These are phyloP conservation scores for Meripilus lineatus DNA, from an alignment of 1,284 basidiomycete species.

Conservation along the genomic window DNA sequence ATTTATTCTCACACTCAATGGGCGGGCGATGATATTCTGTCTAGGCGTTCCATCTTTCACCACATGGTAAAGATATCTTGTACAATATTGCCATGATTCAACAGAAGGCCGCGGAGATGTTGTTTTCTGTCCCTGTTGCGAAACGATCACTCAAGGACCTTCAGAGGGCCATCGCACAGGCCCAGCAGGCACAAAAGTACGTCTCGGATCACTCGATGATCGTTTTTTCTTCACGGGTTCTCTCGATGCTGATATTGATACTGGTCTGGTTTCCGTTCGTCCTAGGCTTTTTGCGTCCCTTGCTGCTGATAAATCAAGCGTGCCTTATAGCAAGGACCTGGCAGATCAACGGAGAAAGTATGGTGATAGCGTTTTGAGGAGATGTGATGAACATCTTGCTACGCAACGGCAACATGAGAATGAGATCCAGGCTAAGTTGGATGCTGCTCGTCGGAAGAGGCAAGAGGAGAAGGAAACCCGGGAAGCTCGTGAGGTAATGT, in stretches of 20 bases:
- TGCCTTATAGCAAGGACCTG: constrained; percentile 85
- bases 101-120: constrained; percentile 88
- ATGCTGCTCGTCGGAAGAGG: constrained; percentile 64
- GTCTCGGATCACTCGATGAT: constrained; percentile 23
- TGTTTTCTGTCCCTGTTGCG: constrained; percentile 66
- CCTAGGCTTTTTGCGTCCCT: constrained; percentile 81
- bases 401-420: constrained; percentile 73
- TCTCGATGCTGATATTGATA: background rate
- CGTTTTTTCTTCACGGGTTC: background rate
- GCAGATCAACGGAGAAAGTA: constrained; percentile 87
- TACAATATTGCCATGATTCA: constrained; percentile 98
- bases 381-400: constrained; percentile 72
- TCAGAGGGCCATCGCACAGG: constrained; percentile 72
- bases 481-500: constrained; percentile 52
- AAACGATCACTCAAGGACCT: constrained; percentile 82
- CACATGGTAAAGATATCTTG: constrained; percentile 80
- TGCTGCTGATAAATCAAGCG: constrained; percentile 63
- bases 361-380: constrained; percentile 77
- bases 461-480: constrained; percentile 61
- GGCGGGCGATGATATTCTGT: background rate
- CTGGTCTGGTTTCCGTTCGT: constrained; percentile 2
- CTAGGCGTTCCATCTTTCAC: constrained; percentile 78
- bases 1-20: background rate
- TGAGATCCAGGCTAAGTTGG: constrained; percentile 68
- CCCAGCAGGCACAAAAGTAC: constrained; percentile 84